phyloP scores from a whole-genome alignment of 176 grass and related monocot species.

The Raddia distichophylla region DNA sequence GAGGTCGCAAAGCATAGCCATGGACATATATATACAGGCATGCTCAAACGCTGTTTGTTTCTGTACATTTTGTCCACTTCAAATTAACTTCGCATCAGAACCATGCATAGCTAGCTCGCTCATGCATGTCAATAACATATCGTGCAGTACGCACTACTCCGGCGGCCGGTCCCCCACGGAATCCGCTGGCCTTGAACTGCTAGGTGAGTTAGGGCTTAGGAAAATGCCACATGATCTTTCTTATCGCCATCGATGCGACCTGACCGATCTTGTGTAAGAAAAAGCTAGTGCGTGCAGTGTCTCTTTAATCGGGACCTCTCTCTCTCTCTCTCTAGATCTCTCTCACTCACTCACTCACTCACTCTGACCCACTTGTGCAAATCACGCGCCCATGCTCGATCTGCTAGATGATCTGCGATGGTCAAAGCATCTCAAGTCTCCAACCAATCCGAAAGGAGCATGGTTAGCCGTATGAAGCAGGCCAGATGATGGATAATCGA shows the following conservation, averaged over 20 bases:
- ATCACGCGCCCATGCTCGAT: conserved; percentile 43
- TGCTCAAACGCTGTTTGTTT: conserved; percentile 23
- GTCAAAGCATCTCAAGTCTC: conserved; percentile 40
- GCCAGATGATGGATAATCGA: neutral
- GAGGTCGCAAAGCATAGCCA: conserved; percentile 15
- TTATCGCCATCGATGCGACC: conserved; percentile 24
- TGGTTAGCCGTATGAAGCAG: conserved; percentile 11
- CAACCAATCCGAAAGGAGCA: conserved; percentile 28
- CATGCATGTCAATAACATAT: conserved; percentile 29
- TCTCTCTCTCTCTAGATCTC: neutral
- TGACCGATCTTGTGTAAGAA: conserved; percentile 18
- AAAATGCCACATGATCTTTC: conserved; percentile 42
- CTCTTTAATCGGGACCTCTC: conserved; percentile 44
- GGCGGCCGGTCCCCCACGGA: conserved; percentile 46
- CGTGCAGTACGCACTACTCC: conserved; percentile 46
- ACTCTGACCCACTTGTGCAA: conserved; percentile 36
- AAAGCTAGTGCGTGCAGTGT: neutral
- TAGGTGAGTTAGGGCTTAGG: conserved; percentile 45
- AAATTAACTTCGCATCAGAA: conserved; percentile 42
- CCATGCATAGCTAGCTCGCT: neutral
- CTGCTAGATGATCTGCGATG: conserved; percentile 23
- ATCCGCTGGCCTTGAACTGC: conserved; percentile 41
- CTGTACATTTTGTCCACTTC: conserved; percentile 35
- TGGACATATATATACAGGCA: neutral
- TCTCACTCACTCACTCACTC: too few relatives aligned